Evolutionary conservation across 352 stramenopile genomes (phyloP), one percentile per base, ranked within the genome.

Genomic region (Phytophthora cryptogea): DNA sequence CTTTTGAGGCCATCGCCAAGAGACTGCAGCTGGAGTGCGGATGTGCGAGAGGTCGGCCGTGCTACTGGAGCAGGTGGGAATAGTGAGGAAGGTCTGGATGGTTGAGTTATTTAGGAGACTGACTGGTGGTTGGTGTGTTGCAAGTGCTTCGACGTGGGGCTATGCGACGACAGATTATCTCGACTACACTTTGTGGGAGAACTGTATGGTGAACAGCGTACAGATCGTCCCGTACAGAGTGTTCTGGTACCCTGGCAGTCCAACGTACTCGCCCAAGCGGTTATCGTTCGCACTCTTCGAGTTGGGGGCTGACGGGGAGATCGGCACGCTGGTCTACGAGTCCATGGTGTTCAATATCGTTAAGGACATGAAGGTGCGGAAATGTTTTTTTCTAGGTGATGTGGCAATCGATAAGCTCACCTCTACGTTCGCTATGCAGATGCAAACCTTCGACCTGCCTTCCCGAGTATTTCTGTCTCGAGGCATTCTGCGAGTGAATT

Each of bases 61-160:
- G 84, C 68, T 93, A 93, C 60, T 93, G 82, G 81, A 92, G 83
- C 83, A 89, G 66, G 83, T 92, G 70, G 37, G 61, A 13, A 35
- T 6, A 13, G n/a, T 9, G 30, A 47, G 28, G 1, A 54, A 17
- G 8, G 27, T 11, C 23, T 8, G 17, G 7, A 36, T n/a, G 11
- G 4, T 11, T 55, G 10, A 10, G 2, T 36, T 23, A 23, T 1
- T 23, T 3, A 23, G 20, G 26, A 14, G 13, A 17, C 33, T 59
- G 3, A 36, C 30, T 64, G 37, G 48, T 67, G 17, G 36, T 13
- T 28, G 60, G 32, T 13, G 11, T 51, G 45, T 30, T 48, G 26
- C n/a, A 5, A 74, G 76, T 44, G 70, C 74, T 3, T 76, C 76
- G 16, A 80, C 76, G 17, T 78, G 63, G 63, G 73, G 62, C 4